Conservation (phyloP, 371 early-diverging fungal species). For the Actinomortierella wolfii region DNA sequence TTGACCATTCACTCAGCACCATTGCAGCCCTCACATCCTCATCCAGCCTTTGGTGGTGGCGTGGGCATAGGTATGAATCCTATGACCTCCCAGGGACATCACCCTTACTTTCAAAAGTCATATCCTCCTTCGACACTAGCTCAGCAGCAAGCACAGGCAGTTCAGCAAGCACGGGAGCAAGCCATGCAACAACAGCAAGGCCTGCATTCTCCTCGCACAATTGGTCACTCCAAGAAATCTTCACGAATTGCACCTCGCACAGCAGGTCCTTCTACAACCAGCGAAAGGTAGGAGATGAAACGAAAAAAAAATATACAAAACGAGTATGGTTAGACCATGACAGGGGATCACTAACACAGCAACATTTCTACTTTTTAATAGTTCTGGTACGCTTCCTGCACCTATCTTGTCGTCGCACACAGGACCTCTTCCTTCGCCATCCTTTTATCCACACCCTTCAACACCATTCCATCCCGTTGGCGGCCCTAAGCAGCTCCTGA, state of each 20-base stretch:
- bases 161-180: slow-evolving; percentile 3
- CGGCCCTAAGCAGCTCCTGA: slow-evolving; percentile 29
- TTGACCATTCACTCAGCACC: slow-evolving; percentile 61
- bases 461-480: slow-evolving; percentile 35
- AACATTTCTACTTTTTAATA: slow-evolving; percentile 4
- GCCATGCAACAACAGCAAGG: slow-evolving; percentile 24
- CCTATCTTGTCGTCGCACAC: slow-evolving; percentile 43
- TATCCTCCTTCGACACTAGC: slow-evolving; percentile 36
- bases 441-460: slow-evolving; percentile 30
- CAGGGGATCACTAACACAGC: neutral
- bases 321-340: slow-evolving; percentile 5
- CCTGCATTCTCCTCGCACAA: slow-evolving; percentile 25
- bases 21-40: slow-evolving; percentile 50
- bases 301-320: too few relatives aligned
- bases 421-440: slow-evolving; percentile 39
- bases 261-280: slow-evolving; percentile 16
- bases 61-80: slow-evolving; percentile 25
- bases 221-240: slow-evolving; percentile 26
- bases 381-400: slow-evolving; percentile 42
- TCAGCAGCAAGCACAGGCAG: slow-evolving; percentile 44
- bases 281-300: slow-evolving; percentile 7
- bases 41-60: too few relatives aligned
- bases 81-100: slow-evolving; percentile 24
- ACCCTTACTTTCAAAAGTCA: slow-evolving; percentile 8
- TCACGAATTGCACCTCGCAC: slow-evolving; percentile 24